Base-by-base conservation (phyloP, 1,139 yeast genomes). In the Geotrichum cucujoidarum region DNA sequence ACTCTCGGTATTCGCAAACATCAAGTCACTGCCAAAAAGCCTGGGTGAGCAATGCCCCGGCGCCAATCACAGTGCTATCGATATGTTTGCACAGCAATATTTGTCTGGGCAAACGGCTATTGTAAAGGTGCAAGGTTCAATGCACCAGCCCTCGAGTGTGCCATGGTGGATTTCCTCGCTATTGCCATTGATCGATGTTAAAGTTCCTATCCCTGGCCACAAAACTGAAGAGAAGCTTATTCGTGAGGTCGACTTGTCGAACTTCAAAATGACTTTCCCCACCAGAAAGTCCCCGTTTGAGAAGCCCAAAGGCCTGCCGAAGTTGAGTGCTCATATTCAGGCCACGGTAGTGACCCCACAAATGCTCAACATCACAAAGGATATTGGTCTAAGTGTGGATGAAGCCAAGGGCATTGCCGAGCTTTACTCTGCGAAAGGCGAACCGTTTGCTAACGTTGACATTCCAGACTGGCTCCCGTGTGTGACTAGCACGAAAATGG, bases 401-500 rank as follows among this genome's bases (percentile, higher is more conserved):
- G 30, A 51, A 29, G 57, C 65, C 2, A 50, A 60, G 14, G 71
- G 71, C 20, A 43, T 45, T 3, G 64, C 65, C n/a, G 58, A 57
- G 29, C 52, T 67, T 37, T 57, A 54, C 42, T 55, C 62, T 18
- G 24, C 41, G 10, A 43, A 56, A 11, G 58, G 53, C n/a, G 55
- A 45, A 24, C 51, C 51, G 37, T 67, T 67, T 55, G 71, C 67
- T 8, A 57, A 54, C 14, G 49, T 67, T 2, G 37, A 53, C 14
- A 56, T 65, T 33, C 53, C 50, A 11, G 62, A 64, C n/a, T 67
- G 70, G 71, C 46, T 60, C n/a, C 63, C 60, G 4, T 61, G 68
- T 18, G 53, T 51, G 29, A 65, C 70, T 1, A 51, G 52, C 2
- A 40, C 48, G 7, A 27, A 29, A n/a, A 51, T 43, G 14, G 52